Evolutionary conservation across 225 moss, liverwort and hornwort genomes (phyloP).

Genomic region (Straminergon stramineum): DNA sequence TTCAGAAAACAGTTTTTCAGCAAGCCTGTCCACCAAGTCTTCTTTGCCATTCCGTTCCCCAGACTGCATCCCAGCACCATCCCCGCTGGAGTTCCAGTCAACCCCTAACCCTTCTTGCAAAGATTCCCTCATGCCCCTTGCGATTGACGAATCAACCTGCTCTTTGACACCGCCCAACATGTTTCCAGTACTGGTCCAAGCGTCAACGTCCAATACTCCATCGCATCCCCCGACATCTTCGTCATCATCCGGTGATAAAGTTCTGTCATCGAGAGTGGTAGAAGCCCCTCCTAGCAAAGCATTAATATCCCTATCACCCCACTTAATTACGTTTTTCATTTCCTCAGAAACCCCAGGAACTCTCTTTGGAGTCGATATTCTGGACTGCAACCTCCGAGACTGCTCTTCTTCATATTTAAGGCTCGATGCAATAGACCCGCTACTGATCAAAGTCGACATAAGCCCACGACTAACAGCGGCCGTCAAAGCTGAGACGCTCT

Average conservation of each 20-base stretch:
- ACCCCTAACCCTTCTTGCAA: constrained; percentile 24
- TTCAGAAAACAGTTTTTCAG: constrained; percentile 78
- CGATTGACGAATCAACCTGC: constrained; percentile 30
- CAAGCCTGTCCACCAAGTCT: constrained; percentile 45
- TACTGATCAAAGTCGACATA: constrained; percentile 19
- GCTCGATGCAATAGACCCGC: constrained; percentile 7
- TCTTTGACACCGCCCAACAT: constrained; percentile 7
- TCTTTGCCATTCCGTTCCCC: constrained; percentile 23
- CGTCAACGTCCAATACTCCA: constrained; percentile 8
- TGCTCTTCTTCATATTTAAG: constrained; percentile 5
- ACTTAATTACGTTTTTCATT: constrained; percentile 16
- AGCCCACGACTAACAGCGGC: constrained; percentile 65
- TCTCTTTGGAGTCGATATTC: background rate
- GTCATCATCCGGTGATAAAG: constrained; percentile 32
- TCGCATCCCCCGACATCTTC: constrained; percentile 7
- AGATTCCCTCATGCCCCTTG: constrained; percentile 17
- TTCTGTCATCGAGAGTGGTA: constrained; percentile 9
- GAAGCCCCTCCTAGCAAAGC: background rate
- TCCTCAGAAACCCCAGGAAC: background rate
- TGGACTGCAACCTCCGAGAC: background rate
- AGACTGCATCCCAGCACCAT: constrained; percentile 1
- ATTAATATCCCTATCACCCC: background rate
- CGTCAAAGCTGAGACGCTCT: constrained; percentile 39
- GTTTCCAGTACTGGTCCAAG: constrained; percentile 12
- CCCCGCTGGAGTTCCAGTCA: background rate